phyloP scores from a whole-genome alignment of 2,329 filamentous ascomycete species.

The Whalleya microplaca region DNA sequence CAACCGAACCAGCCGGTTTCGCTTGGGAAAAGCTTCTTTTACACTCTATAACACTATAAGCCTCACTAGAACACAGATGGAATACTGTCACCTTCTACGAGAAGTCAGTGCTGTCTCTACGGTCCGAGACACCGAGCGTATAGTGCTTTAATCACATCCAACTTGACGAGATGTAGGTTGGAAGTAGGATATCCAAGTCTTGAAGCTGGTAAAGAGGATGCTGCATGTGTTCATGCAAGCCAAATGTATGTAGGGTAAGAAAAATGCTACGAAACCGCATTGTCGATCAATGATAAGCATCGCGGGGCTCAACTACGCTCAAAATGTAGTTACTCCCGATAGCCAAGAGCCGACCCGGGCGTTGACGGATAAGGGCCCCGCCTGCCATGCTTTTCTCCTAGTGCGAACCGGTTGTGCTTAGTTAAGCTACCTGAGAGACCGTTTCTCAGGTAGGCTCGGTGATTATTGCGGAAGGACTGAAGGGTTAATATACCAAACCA shows the following conservation, averaged over 20 bases:
- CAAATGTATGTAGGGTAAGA: neutral
- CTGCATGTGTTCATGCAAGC: neutral
- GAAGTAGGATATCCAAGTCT: neutral
- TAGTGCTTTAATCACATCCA: neutral
- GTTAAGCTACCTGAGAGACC: neutral
- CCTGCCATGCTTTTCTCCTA: neutral
- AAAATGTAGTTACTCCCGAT: neutral
- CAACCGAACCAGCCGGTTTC: constrained; percentile 7
- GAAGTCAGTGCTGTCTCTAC: no score
- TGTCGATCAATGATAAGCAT: neutral
- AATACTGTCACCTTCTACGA: constrained; percentile 6
- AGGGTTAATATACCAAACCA: no score
- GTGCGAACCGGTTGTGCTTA: neutral
- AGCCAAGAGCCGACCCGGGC: neutral
- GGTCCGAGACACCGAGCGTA: neutral
- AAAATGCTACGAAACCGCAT: neutral
- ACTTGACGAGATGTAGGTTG: neutral
- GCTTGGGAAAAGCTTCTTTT: constrained; percentile 9
- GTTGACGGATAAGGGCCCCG: neutral
- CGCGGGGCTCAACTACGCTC: neutral
- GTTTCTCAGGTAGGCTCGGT: no score
- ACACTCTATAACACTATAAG: no score
- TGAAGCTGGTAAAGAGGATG: neutral
- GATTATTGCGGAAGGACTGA: no score
- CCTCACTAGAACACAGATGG: constrained; percentile 9